phyloP scores from a whole-genome alignment of 2,329 filamentous ascomycete species.

The Trichoderma koningii region DNA sequence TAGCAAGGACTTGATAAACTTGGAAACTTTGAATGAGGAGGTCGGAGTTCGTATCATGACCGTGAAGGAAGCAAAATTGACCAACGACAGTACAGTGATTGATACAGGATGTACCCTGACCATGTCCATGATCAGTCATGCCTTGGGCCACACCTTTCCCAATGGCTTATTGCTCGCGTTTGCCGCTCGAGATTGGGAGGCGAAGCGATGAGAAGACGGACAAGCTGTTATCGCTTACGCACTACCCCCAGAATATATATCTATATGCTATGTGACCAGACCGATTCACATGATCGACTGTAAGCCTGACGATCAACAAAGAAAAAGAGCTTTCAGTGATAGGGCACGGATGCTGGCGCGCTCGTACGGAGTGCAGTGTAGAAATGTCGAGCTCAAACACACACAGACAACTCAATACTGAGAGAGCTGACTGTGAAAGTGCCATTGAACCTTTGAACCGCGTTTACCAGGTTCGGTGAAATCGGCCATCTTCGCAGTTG shows the following conservation, averaged over 20 bases:
- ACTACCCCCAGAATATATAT: too few relatives aligned
- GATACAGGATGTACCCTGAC: neutral
- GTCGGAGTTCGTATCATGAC: neutral
- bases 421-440: neutral
- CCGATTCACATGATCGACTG: too few relatives aligned
- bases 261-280: too few relatives aligned
- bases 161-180: neutral
- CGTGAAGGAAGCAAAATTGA: neutral
- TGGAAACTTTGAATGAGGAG: neutral
- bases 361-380: neutral
- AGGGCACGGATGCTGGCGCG: too few relatives aligned
- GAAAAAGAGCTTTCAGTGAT: too few relatives aligned
- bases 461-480: neutral
- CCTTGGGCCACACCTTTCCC: slow-evolving; percentile 6
- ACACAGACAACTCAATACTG: neutral
- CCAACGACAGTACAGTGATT: slow-evolving; percentile 5
- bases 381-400: too few relatives aligned
- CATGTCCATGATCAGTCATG: slow-evolving; percentile 2
- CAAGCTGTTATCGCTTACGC: too few relatives aligned
- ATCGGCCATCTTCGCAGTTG: neutral
- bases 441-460: neutral
- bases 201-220: too few relatives aligned
- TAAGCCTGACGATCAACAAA: too few relatives aligned
- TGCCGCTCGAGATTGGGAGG: neutral
- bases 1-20: neutral